A percentile compares a stretch with the other conserved stretches of the same genome.
Conservation (phyloP, 805 yeast genomes). For the Metschnikowia lachancei region DNA sequence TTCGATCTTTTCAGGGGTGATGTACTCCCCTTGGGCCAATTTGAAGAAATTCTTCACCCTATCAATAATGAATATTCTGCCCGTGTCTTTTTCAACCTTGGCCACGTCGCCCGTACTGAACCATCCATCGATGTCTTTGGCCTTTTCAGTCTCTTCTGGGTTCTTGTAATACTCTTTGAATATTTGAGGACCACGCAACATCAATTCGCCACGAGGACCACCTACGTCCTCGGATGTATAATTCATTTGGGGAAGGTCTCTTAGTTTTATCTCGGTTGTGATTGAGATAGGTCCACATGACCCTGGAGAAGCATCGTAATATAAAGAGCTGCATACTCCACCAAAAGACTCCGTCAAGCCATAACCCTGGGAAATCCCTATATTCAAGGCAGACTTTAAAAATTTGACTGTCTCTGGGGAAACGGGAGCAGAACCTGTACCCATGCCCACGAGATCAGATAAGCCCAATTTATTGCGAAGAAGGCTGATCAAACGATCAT, state of each 20-base stretch:
- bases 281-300: slow-evolving; percentile 25
- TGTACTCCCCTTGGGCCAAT: slow-evolving; percentile 22
- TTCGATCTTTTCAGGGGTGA: slow-evolving; percentile 22
- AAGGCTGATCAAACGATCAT: slow-evolving; percentile 31
- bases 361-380: slow-evolving; percentile 33
- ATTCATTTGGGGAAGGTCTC: slow-evolving; percentile 27
- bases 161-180: slow-evolving; percentile 28
- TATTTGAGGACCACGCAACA: slow-evolving; percentile 28
- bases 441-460: slow-evolving; percentile 25
- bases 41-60: slow-evolving; percentile 22
- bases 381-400: slow-evolving; percentile 25
- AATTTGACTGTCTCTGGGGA: slow-evolving; percentile 22
- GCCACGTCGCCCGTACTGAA: slow-evolving; percentile 45
- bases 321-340: slow-evolving; percentile 20
- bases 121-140: slow-evolving; percentile 26
- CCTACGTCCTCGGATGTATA: slow-evolving; percentile 22
- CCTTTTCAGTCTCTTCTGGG: slow-evolving; percentile 24
- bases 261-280: slow-evolving; percentile 22
- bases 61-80: slow-evolving; percentile 30
- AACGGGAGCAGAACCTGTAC: slow-evolving; percentile 30
- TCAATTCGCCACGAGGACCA: slow-evolving; percentile 30
- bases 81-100: slow-evolving; percentile 37
- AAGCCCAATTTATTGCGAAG: slow-evolving; percentile 33
- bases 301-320: slow-evolving; percentile 24
- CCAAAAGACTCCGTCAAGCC: slow-evolving; percentile 35